Percentiles rank a stretch among this genome's conserved stretches.
phyloP scores from a whole-genome alignment of 2,329 filamentous ascomycete genomes.

The Stromatinia cepivora region DNA sequence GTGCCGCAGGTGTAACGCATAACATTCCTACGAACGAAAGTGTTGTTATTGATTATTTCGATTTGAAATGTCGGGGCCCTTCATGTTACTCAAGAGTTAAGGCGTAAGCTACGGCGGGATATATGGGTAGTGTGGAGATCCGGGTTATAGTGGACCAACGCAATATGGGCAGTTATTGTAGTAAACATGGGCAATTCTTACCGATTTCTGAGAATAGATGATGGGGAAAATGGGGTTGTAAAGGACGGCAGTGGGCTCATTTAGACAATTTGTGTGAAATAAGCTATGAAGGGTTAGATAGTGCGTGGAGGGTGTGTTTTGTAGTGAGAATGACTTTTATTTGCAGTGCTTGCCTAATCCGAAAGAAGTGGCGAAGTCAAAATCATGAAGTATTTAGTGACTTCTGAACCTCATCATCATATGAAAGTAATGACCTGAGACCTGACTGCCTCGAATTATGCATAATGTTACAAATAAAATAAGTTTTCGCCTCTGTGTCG shows the following conservation, averaged over 20 bases:
- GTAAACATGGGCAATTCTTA: neutral
- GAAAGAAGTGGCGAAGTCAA: too few relatives aligned
- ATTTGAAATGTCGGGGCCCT: slow-evolving; percentile 26
- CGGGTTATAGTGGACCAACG: neutral
- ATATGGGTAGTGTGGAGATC: neutral
- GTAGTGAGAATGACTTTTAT: too few relatives aligned
- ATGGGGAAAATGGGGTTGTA: neutral
- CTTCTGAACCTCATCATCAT: too few relatives aligned
- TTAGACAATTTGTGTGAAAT: too few relatives aligned
- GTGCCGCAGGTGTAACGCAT: slow-evolving; percentile 30
- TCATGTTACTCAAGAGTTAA: slow-evolving; percentile 22
- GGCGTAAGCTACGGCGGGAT: neutral
- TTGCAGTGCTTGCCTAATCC: too few relatives aligned
- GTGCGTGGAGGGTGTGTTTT: too few relatives aligned
- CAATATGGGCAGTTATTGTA: neutral
- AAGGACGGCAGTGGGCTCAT: neutral
- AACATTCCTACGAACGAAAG: slow-evolving; percentile 33
- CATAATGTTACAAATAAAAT: too few relatives aligned
- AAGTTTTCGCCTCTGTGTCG: too few relatives aligned
- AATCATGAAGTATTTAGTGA: too few relatives aligned
- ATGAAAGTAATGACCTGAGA: too few relatives aligned
- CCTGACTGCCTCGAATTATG: too few relatives aligned
- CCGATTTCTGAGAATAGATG: neutral
- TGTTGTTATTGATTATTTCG: slow-evolving; percentile 34
- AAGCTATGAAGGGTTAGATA: neutral